A percentile compares a stretch with the other conserved stretches of the same genome.
Evolutionary conservation across 2,329 filamentous ascomycete genomes (phyloP).

Genomic region (Talaromyces sp.): DNA sequence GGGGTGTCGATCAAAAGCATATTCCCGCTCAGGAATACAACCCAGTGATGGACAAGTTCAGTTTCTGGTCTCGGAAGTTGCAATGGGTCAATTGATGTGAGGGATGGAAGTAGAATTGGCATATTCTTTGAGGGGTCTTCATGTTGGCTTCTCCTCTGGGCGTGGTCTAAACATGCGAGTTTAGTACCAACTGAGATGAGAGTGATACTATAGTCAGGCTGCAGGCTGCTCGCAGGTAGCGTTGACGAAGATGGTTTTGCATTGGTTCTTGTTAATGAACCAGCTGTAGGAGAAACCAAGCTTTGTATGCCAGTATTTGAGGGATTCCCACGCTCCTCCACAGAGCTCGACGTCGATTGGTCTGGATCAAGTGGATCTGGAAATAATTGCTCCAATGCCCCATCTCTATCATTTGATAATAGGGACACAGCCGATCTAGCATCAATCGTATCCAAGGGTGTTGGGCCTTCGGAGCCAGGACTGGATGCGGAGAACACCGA

Average conservation of each 20-base stretch:
- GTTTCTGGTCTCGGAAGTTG: slow-evolving; percentile 18
- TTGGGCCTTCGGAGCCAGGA: neutral
- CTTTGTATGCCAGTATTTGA: neutral
- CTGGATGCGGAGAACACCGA: slow-evolving; percentile 24
- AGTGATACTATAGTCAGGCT: neutral
- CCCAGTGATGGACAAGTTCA: slow-evolving; percentile 35
- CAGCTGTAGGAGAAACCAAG: neutral
- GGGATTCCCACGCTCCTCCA: neutral
- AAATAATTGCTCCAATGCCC: neutral
- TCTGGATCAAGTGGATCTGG: neutral
- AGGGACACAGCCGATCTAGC: neutral
- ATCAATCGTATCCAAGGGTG: neutral
- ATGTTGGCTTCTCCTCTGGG: neutral
- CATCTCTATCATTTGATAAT: neutral
- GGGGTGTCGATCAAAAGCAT: slow-evolving; percentile 32
- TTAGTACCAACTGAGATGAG: neutral
- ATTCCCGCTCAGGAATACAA: slow-evolving; percentile 32
- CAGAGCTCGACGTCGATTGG: neutral
- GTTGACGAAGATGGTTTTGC: neutral
- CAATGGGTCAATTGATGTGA: slow-evolving; percentile 9
- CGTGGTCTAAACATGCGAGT: neutral
- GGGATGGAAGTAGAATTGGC: neutral
- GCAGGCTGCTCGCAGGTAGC: neutral
- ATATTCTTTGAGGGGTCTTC: neutral
- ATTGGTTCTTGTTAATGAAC: neutral